Base-by-base conservation (phyloP, 2,329 filamentous ascomycete species). In the Paraphaeosphaeria minitans region DNA sequence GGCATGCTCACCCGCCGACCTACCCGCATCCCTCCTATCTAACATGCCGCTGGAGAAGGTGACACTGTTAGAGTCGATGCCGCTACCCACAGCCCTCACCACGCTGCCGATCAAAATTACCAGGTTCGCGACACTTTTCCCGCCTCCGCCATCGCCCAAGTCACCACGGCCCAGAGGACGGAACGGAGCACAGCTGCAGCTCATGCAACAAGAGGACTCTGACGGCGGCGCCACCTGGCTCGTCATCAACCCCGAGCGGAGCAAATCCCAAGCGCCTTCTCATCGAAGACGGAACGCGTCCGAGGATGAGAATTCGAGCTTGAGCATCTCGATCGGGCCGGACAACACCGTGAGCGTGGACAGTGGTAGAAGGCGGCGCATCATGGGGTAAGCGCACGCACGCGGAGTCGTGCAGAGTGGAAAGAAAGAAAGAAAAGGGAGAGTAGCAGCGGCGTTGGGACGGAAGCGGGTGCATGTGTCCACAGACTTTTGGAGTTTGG, bases 281-380 rank as follows among this genome's bases (percentile, higher is more conserved):
- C 51, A 66, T 53, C 61, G 69, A 51, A 29, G 66, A 50, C 57
- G 71, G 55, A 64, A 64, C 6, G 58, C 58, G 9, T 66, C 65
- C 12, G 71, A 73, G 19, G 74, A 77, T n/a, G 69, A 66, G 5
- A 67, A 63, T n/a, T 69, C 67, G 14, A 75, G 70, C 53, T 60
- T 77, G 52, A 76, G 73, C 54, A 77, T 77, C 37, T 71, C 66
- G 13, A 75, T 77, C 37, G 74, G 74, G 27, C 71, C 73, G 33
- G 73, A 77, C 49, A 77, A 77, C 31, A 75, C 73, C 1, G 73
- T 77, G 5, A 75, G 71, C 52, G 72, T 77, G n/a, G 74, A 75
- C 51, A 75, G 72, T 53, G 74, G 73, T 13, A 63, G 73, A 24
- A 56, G 73, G 49, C 61, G 73, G 54, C 64, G 74, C 6, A 55